Evolutionary conservation across 257 asterid genomes (phyloP).

Genomic region (Coffea canephora): DNA sequence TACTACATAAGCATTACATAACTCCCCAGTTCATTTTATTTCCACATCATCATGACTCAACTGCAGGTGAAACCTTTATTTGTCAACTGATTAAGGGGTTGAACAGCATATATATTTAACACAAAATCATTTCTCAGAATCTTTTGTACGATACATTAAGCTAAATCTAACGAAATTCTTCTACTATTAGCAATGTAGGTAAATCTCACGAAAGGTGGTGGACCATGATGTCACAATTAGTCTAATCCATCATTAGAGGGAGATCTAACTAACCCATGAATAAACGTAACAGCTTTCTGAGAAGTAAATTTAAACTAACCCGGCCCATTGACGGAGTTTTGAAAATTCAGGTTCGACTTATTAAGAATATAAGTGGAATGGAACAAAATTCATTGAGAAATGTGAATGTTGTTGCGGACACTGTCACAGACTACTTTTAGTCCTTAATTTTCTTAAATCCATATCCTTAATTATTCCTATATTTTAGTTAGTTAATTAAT

Average conservation of each 20-base stretch:
- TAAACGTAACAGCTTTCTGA: not conserved
- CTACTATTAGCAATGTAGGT: not conserved
- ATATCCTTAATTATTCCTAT: too few species aligned
- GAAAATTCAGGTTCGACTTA: not conserved
- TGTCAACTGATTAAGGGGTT: not conserved
- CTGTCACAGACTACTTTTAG: too few species aligned
- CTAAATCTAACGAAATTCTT: conserved; percentile 3
- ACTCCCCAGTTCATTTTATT: not conserved
- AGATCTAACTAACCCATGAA: conserved; percentile 3
- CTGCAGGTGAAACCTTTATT: not conserved
- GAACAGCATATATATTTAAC: not conserved
- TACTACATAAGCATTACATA: not conserved
- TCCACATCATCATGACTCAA: conserved; percentile 9
- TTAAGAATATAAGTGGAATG: not conserved
- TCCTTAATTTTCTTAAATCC: too few species aligned
- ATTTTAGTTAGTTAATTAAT: too few species aligned
- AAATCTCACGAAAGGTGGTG: conserved; percentile 7
- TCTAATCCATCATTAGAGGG: conserved; percentile 13
- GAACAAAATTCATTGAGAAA: too few species aligned
- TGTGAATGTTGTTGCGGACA: too few species aligned
- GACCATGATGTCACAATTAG: conserved; percentile 10
- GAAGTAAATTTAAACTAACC: not conserved
- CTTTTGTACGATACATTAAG: not conserved
- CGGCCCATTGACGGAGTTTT: not conserved
- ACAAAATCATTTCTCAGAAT: not conserved